Base-by-base conservation (phyloP, 2,329 filamentous ascomycete genomes). In the Aspergillus candidus region DNA sequence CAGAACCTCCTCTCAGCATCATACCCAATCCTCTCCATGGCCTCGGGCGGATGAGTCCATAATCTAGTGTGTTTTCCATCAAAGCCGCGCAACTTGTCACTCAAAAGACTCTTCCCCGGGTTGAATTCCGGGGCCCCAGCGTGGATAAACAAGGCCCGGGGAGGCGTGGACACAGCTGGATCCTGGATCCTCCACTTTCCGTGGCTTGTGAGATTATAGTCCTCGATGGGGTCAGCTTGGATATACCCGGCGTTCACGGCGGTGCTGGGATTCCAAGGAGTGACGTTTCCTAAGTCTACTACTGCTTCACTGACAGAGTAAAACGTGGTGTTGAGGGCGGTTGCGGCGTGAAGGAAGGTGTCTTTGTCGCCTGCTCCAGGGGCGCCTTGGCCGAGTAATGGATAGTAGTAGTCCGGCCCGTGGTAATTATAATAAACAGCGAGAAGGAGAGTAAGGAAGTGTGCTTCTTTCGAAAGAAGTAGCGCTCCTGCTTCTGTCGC, bases 391-490 rank as follows among this genome's bases (percentile, higher is more conserved):
- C 53, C 47, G 1, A 66, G 52, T 1, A 67, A 50, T 0, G 53
- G 32, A 42, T 60, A 62, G 32, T 60, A 55, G 39, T 61, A 50
- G 14, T 59, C 48, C 22, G 56, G 53, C 10, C 53, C 48, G 44
- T 63, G 57, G 44, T 53, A 63, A 31, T 63, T 63, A 43, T 63
- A 67, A 34, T 67, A 67, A 0, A 62, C 57, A 1, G 62, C 57
- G 6, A 67, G 53, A 2, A 67, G 43, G 1, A 67, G 53, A 1
- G 62, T 54, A 1, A 48, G 40, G 5, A 58, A 53, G 41, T 67
- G 65, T 0, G 55, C 59, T 37, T 56, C 52, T 38, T 66, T 67
- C 1, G 62, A 65, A 6, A 67, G 51, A 7, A 66, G 46, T 17
- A 67, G 52, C 3, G 54, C 52, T 1, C 65, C 64, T 0, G 65